Conservation (phyloP, 495 filamentous ascomycete species). For the Talaromyces liani region DNA sequence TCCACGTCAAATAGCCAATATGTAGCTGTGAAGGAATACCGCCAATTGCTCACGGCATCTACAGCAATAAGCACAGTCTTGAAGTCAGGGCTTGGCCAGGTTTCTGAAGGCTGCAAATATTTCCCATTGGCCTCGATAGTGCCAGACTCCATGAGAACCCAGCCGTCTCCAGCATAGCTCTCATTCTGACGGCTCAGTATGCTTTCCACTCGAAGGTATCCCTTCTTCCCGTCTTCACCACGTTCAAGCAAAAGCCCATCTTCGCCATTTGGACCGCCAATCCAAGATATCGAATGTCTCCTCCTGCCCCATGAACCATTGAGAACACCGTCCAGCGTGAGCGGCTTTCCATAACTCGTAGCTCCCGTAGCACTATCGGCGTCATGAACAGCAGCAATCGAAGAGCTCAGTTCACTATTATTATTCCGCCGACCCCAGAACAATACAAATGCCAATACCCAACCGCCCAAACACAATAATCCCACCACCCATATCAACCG, state of each 20-base stretch:
- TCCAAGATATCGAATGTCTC: conserved; percentile 77
- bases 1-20: conserved; percentile 96
- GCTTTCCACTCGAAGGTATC: conserved; percentile 82
- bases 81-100: conserved; percentile 75
- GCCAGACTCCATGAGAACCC: conserved; percentile 65
- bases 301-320: conserved; percentile 60
- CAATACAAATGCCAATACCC: conserved; percentile 68
- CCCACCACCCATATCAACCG: conserved; percentile 63
- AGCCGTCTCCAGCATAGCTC: conserved; percentile 36
- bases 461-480: conserved; percentile 62
- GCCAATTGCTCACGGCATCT: conserved; percentile 66
- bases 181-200: conserved; percentile 52
- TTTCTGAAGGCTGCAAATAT: conserved; percentile 43
- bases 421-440: conserved; percentile 54
- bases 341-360: conserved; percentile 62
- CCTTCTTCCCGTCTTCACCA: conserved; percentile 45
- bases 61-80: conserved; percentile 78
- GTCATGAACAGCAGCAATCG: conserved; percentile 28
- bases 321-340: conserved; percentile 77
- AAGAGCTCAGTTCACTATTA: conserved; percentile 15
- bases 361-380: conserved; percentile 59
- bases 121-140: conserved; percentile 50
- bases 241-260: conserved; percentile 77
- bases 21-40: conserved; percentile 73
- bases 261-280: conserved; percentile 73